Conservation (phyloP, 2,329 filamentous ascomycete genomes). For the Hypoxylon sp. region DNA sequence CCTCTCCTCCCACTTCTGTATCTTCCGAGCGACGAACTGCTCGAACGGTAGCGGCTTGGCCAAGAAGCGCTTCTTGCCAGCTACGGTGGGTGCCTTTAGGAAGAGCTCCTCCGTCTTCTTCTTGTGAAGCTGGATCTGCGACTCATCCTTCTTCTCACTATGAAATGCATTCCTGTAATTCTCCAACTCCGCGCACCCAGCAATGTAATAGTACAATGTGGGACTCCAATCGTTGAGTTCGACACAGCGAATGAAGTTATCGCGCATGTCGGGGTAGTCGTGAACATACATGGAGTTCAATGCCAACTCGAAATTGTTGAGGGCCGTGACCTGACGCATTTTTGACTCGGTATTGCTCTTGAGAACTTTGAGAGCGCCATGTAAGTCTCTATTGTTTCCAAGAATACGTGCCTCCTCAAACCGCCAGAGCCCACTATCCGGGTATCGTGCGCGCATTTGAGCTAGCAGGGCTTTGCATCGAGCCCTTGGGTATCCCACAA, state of each 20-base stretch:
- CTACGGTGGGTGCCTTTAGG: slow-evolving; percentile 76
- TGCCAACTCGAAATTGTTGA: slow-evolving; percentile 87
- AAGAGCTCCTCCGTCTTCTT: slow-evolving; percentile 76
- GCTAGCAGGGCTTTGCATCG: slow-evolving; percentile 75
- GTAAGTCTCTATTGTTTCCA: slow-evolving; percentile 74
- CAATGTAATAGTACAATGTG: slow-evolving; percentile 89
- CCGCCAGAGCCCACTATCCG: slow-evolving; percentile 85
- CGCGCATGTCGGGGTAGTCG: slow-evolving; percentile 78
- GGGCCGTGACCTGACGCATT: slow-evolving; percentile 88
- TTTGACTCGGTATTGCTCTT: slow-evolving; percentile 70
- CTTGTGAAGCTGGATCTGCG: slow-evolving; percentile 68
- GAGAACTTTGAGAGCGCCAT: slow-evolving; percentile 75
- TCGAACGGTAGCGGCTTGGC: slow-evolving; percentile 91
- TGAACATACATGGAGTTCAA: slow-evolving; percentile 84
- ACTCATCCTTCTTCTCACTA: slow-evolving; percentile 51
- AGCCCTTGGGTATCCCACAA: slow-evolving; percentile 78
- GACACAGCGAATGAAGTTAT: slow-evolving; percentile 79
- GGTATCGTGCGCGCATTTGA: slow-evolving; percentile 82
- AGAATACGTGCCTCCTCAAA: slow-evolving; percentile 87
- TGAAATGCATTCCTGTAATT: slow-evolving; percentile 76
- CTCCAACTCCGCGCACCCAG: slow-evolving; percentile 82
- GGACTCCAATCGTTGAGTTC: slow-evolving; percentile 93
- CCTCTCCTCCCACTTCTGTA: slow-evolving; percentile 88
- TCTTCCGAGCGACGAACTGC: slow-evolving; percentile 83
- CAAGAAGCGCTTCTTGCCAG: slow-evolving; percentile 91